Evolutionary conservation across 805 yeast species (phyloP).

Genomic region (Wickerhamiella sorbophila): DNA sequence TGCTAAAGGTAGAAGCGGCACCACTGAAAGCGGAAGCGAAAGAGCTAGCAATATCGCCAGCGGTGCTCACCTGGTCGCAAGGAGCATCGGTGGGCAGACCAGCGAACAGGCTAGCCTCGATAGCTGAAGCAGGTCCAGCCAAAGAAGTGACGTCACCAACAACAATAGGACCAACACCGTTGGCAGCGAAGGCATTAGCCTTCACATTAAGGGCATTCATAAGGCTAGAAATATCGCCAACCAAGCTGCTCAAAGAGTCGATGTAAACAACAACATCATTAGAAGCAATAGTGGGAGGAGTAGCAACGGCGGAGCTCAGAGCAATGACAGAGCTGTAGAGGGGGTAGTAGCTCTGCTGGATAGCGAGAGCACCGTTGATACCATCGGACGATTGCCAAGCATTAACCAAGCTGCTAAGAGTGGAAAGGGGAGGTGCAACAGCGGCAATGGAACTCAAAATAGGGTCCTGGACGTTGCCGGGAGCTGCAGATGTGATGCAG

Average conservation of each 20-base stretch:
- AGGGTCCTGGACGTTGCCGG: neutral
- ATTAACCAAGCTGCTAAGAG: constrained; percentile 7
- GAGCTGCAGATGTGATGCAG: neutral
- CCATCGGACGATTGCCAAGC: constrained; percentile 15
- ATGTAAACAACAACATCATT: constrained; percentile 9
- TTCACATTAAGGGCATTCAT: constrained; percentile 15
- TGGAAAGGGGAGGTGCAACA: neutral
- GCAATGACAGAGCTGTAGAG: constrained; percentile 13
- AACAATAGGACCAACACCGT: constrained; percentile 17
- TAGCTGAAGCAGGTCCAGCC: constrained; percentile 13
- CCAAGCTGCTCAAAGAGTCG: constrained; percentile 7
- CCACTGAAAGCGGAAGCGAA: neutral
- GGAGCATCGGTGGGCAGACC: constrained; percentile 8
- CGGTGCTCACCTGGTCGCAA: neutral
- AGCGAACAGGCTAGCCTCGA: constrained; percentile 11
- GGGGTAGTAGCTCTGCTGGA: constrained; percentile 18
- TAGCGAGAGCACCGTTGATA: constrained; percentile 20
- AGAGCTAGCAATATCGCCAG: neutral
- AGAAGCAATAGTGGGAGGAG: constrained; percentile 6
- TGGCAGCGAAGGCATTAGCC: constrained; percentile 18
- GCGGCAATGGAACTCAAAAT: neutral
- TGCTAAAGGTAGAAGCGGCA: constrained; percentile 4
- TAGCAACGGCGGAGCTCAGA: constrained; percentile 8
- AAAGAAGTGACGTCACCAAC: constrained; percentile 15
- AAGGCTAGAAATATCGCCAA: constrained; percentile 12